These are phyloP conservation scores for Stephania yunnanensis DNA, from an alignment of 164 flowering plant species.

Conservation along the genomic window DNA sequence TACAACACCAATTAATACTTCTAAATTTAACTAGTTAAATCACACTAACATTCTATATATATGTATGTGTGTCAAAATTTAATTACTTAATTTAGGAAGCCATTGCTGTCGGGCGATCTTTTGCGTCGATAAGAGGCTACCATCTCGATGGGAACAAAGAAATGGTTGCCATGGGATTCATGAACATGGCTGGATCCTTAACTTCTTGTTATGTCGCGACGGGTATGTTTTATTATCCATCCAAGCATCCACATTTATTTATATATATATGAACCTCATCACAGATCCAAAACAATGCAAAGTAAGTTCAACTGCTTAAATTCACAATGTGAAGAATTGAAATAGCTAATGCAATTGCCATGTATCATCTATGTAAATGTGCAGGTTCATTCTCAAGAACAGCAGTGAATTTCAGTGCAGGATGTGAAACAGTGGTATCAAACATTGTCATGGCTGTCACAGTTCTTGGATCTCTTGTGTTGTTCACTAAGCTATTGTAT, in stretches of 20 bases:
- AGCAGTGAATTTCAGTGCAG: slow-evolving; percentile 79
- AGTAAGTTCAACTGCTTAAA: no score
- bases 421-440: slow-evolving; percentile 72
- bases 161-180: slow-evolving; percentile 80
- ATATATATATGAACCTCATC: neutral
- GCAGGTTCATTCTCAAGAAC: slow-evolving; percentile 91
- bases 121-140: slow-evolving; percentile 76
- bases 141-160: slow-evolving; percentile 85
- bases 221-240: slow-evolving; percentile 28
- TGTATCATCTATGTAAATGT: neutral
- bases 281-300: neutral
- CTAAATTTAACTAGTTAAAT: neutral
- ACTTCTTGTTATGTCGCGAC: slow-evolving; percentile 90
- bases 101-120: slow-evolving; percentile 85
- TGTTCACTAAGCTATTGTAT: slow-evolving; percentile 65
- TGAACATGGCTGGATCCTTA: slow-evolving; percentile 74
- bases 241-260: neutral
- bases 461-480: slow-evolving; percentile 46
- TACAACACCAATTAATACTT: neutral
- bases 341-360: neutral
- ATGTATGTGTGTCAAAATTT: neutral
- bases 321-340: no score
- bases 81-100: slow-evolving; percentile 63
- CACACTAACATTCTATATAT: neutral
- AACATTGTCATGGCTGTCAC: slow-evolving; percentile 81